Evolutionary conservation across 2,329 filamentous ascomycete genomes (phyloP).

Genomic region (Endocalyx cinctus): DNA sequence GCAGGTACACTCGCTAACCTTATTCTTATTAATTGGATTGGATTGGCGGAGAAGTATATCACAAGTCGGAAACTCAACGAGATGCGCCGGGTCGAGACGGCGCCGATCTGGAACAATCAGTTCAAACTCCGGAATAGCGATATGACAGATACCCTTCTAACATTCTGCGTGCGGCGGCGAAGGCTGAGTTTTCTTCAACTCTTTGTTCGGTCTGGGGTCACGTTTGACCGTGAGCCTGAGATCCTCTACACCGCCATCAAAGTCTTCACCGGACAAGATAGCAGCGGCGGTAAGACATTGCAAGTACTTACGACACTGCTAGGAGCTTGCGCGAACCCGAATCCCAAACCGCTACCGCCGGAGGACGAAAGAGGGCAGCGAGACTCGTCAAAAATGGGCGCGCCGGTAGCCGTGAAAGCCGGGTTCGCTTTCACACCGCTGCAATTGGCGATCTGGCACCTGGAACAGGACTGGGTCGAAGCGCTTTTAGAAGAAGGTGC

Average conservation of each 20-base stretch:
- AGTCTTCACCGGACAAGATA: not conserved
- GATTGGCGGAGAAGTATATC: constrained; percentile 11
- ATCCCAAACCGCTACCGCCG: constrained; percentile 5
- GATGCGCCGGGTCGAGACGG: constrained; percentile 1
- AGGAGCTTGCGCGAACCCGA: constrained; percentile 3
- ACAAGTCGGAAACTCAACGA: constrained; percentile 2
- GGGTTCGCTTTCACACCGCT: constrained; percentile 9
- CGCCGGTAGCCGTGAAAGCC: too few relatives aligned
- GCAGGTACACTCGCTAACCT: constrained; percentile 10
- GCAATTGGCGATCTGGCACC: constrained; percentile 7
- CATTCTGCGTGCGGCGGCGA: constrained; percentile 4
- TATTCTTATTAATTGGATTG: constrained; percentile 7
- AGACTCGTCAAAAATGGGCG: too few relatives aligned
- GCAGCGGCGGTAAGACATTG: not conserved
- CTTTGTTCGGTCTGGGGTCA: constrained; percentile 7
- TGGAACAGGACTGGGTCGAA: constrained; percentile 8
- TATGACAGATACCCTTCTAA: constrained; percentile 5
- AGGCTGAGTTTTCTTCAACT: constrained; percentile 6
- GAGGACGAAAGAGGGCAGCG: too few relatives aligned
- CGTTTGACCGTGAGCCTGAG: constrained; percentile 7
- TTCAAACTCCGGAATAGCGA: constrained; percentile 4
- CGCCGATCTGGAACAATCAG: constrained; percentile 4
- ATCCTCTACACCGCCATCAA: constrained; percentile 7
- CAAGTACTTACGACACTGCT: constrained; percentile 5
- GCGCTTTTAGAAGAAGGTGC: constrained; percentile 9